phyloP scores from a whole-genome alignment of 2,329 filamentous ascomycete species.

The Davidsoniella neocaledoniae region DNA sequence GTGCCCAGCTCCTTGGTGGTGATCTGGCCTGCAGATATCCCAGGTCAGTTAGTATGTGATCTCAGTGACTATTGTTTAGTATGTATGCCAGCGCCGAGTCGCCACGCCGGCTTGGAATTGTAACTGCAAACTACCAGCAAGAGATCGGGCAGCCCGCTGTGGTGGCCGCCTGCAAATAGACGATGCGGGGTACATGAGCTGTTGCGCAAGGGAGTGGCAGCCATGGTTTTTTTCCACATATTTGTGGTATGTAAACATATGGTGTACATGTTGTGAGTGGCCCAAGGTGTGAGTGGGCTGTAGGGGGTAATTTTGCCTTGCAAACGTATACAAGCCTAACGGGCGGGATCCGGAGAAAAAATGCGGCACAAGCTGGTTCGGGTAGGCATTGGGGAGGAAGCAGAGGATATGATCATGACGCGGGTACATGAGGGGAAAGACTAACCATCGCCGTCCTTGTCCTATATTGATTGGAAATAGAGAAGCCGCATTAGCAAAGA shows the following conservation, averaged over 20 bases:
- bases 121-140: neutral
- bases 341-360: too few species aligned
- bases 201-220: neutral
- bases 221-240: too few species aligned
- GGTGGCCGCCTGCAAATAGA: too few species aligned
- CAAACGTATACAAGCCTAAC: too few species aligned
- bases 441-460: constrained; percentile 85
- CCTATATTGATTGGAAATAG: constrained; percentile 29
- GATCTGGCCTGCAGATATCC: constrained; percentile 51
- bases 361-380: neutral
- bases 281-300: too few species aligned
- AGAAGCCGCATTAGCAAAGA: constrained; percentile 16
- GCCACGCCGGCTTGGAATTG: constrained; percentile 2
- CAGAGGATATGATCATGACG: neutral
- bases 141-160: too few species aligned
- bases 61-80: constrained; percentile 15
- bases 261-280: neutral
- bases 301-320: too few species aligned
- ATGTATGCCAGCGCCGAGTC: neutral
- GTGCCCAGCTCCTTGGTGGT: constrained; percentile 82
- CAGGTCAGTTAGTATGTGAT: constrained; percentile 3
- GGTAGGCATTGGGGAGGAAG: neutral
- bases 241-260: neutral
- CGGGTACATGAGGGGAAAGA: constrained; percentile 17
- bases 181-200: constrained; percentile 12